Base-by-base conservation (phyloP, 202 grass and related monocot species). In the Eragrostis tef region DNA sequence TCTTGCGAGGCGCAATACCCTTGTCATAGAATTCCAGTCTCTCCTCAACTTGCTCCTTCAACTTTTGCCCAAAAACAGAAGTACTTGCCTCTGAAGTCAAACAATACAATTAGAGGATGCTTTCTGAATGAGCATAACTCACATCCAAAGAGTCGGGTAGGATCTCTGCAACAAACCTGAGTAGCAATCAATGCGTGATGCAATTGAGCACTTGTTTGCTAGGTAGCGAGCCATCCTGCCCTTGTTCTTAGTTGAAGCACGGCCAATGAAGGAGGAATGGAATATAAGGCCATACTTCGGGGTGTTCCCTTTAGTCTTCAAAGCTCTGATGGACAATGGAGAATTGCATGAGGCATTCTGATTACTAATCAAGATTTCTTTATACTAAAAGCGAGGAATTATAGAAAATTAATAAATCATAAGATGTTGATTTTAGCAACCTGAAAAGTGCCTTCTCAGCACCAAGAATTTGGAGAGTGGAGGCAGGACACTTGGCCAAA, bases 201-300 rank as follows among this genome's bases (percentile, higher is more conserved):
- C 96, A 87, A 99, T 96, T 11, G 96, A 99, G 31, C 96, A 99
- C 67, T 99, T 99, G 73, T 96, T 99, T n/a, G 96, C 96, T 58
- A 99, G 87, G 47, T 99, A 99, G 6, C 96, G 91, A 74, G 96
- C 96, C 90, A 99, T 91, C 67, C 93, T 90, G 58, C 96, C 96
- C 78, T 99, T 99, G 89, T 99, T 96, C 79, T 83, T 80, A 15
- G 90, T 75, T 85, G 96, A 87, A 75, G 96, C 91, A 67, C 96
- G 96, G 26, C 96, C 96, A 84, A 99, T 99, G 50, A 99, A 99
- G 51, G 96, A 96, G 4, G 96, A 99, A 75, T 99, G 96, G 71
- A 99, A 99, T 83, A 99, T 96, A 10, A 93, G 93, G 42, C 96
- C 96, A 86, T 99, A 96, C 74, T 99, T 99, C 0, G 96, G 96